Conservation (phyloP, 306 rosid genomes). For the Lathyrus sativus region DNA sequence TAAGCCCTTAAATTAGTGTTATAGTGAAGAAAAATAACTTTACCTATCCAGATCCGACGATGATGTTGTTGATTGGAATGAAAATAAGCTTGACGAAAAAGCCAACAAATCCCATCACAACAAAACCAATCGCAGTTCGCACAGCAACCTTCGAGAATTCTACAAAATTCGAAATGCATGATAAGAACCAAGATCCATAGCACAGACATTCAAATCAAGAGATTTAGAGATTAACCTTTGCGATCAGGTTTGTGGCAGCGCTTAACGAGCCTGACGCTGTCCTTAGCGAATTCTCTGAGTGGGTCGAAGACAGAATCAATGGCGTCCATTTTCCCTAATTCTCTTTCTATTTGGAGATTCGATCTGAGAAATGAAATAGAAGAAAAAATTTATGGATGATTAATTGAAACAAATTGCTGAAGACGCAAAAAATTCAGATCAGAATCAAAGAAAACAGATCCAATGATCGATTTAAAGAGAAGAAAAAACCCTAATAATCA, state of each 20-base stretch:
- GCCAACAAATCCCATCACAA: slow-evolving; percentile 84
- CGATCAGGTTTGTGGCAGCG: slow-evolving; percentile 51
- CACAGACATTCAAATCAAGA: not conserved
- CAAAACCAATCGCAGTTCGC: slow-evolving; percentile 80
- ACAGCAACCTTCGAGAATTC: slow-evolving; percentile 80
- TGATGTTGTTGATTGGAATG: slow-evolving; percentile 81
- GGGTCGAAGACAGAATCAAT: slow-evolving; percentile 45
- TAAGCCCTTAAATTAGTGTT: too few relatives aligned
- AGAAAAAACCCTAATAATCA: not conserved
- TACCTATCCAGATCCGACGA: slow-evolving; percentile 78
- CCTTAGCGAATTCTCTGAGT: slow-evolving; percentile 41
- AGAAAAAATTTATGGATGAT: not conserved
- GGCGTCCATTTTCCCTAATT: slow-evolving; percentile 38
- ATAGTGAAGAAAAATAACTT: not conserved
- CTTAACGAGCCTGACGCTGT: slow-evolving; percentile 48
- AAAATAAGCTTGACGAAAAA: slow-evolving; percentile 78
- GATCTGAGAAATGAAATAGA: slow-evolving; percentile 12
- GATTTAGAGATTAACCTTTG: slow-evolving; percentile 34
- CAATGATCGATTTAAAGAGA: not conserved
- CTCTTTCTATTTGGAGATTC: not conserved
- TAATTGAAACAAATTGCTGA: too few relatives aligned
- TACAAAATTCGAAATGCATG: slow-evolving; percentile 22
- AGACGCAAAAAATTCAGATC: not conserved
- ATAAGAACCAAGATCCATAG: slow-evolving; percentile 4
- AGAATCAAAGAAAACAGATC: not conserved